Base-by-base conservation (phyloP, 345 rosid genomes). In the Arabidopsis arenosa region DNA sequence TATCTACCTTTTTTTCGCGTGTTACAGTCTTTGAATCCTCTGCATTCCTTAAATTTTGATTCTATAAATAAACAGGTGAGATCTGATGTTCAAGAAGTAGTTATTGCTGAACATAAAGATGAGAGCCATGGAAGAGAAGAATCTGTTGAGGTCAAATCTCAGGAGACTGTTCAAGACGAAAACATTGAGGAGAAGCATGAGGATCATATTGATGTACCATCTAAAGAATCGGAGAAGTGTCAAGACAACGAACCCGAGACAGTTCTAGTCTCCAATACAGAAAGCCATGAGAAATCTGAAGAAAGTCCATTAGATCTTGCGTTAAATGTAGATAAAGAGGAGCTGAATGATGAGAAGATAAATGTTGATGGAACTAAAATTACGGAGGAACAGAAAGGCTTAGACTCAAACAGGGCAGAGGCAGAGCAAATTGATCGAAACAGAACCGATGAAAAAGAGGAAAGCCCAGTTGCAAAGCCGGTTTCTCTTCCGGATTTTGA, bases 21-120 rank as follows among this genome's bases (percentile, higher is more conserved):
- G 23, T 21, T 21, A 21, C 23, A 6, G 7, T 9, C 0, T 45
- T 48, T 49, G 11, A 14, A 39, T 37, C 74, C 72, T 51, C 41
- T 48, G 49, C 67, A 30, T 18, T 33, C 5, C 17, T 21, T 73
- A 17, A 66, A 74, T 26, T 36, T 17, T 69, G 6, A 49, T 47
- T 43, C 14, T 63, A 30, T 59, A 3, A 39, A 77, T 57, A 47
- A 75, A 39, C 82, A 88, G 86, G 82, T 64, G 62, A 66, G 75
- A 65, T 66, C 58, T 4, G 48, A 48, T 17, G 79, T 60, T 69
- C 26, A 60, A 49, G 80, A 14, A 70, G 23, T 21, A 21, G 23
- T 21, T 21, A 21, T 21, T 21, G 23, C 23, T 21, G 23, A 21
- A 21, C 23, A 21, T 21, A 21, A 54, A 74, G 81, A 70, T 13